Evolutionary conservation across 768 basidiomycete genomes (phyloP).

Genomic region (Tylopilus vinaceipallidus): DNA sequence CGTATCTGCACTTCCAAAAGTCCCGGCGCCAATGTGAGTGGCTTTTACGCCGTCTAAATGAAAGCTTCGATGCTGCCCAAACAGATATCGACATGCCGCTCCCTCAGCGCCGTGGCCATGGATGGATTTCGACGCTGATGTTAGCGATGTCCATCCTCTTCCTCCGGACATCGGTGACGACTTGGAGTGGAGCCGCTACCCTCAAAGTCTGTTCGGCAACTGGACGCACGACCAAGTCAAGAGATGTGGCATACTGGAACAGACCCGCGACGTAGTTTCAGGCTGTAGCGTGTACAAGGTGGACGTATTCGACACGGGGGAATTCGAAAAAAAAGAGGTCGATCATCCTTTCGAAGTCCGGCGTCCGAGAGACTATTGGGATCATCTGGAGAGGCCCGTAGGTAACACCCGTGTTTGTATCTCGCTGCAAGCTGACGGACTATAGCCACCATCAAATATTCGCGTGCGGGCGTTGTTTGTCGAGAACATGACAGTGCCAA

Average conservation of each 20-base stretch:
- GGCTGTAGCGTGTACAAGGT: constrained; percentile 24
- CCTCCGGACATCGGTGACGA: constrained; percentile 12
- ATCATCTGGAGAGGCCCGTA: constrained; percentile 29
- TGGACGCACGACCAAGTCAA: constrained; percentile 35
- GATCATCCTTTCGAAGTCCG: constrained; percentile 5
- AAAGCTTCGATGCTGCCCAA: not conserved
- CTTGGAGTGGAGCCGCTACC: constrained; percentile 29
- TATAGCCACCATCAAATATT: constrained; percentile 32
- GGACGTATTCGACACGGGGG: constrained; percentile 19
- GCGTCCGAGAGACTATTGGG: constrained; percentile 34
- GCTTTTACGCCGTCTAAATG: not conserved
- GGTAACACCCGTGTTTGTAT: constrained; percentile 9
- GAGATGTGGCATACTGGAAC: constrained; percentile 28
- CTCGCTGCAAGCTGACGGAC: not conserved
- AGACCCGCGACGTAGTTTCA: not conserved
- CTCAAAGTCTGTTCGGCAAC: constrained; percentile 33
- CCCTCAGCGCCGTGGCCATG: constrained; percentile 44
- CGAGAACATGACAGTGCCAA: constrained; percentile 47
- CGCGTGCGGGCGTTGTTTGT: constrained; percentile 52
- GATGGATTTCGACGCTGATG: constrained; percentile 36
- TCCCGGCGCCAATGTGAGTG: constrained; percentile 29
- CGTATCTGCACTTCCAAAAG: constrained; percentile 15
- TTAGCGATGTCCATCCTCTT: constrained; percentile 14
- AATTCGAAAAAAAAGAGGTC: constrained; percentile 10
- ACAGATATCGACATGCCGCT: constrained; percentile 38